Evolutionary conservation across 2,329 filamentous ascomycete genomes (phyloP).

Genomic region (Talaromyces atroroseus): DNA sequence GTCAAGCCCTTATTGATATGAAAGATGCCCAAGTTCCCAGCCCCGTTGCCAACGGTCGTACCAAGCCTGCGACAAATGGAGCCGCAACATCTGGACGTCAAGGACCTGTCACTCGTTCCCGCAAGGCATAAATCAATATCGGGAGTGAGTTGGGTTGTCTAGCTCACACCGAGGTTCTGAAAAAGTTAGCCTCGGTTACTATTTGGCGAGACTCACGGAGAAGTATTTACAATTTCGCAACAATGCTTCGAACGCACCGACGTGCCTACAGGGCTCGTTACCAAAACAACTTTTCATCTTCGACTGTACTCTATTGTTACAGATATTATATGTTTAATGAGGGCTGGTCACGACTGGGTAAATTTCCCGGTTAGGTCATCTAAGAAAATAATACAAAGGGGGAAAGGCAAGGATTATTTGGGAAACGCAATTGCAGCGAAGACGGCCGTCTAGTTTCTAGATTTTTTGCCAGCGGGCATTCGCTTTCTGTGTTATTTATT

Average conservation of each 20-base stretch:
- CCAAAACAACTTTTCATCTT: conserved; percentile 7
- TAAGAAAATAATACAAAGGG: background rate
- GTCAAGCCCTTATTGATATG: conserved; percentile 81
- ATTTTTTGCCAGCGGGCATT: background rate
- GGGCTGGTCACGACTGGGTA: conserved; percentile 10
- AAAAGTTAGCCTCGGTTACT: background rate
- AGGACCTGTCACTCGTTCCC: conserved; percentile 41
- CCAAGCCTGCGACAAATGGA: conserved; percentile 21
- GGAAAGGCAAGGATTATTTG: background rate
- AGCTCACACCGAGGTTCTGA: background rate
- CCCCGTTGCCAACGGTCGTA: conserved; percentile 16
- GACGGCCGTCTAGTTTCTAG: background rate
- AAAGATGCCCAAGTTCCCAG: conserved; percentile 60
- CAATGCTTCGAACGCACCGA: background rate
- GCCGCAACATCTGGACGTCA: conserved; percentile 34
- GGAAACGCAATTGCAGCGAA: background rate
- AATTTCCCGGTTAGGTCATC: conserved; percentile 7
- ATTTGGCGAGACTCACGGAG: background rate
- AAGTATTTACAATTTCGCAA: background rate
- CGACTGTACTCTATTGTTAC: conserved; percentile 12
- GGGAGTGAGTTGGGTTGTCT: background rate
- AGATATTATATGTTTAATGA: conserved; percentile 14
- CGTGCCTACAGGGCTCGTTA: background rate
- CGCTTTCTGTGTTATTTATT: background rate
- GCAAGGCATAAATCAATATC: conserved; percentile 39